Conservation (phyloP, 179 eudicot species). For the Nepenthes alata region DNA sequence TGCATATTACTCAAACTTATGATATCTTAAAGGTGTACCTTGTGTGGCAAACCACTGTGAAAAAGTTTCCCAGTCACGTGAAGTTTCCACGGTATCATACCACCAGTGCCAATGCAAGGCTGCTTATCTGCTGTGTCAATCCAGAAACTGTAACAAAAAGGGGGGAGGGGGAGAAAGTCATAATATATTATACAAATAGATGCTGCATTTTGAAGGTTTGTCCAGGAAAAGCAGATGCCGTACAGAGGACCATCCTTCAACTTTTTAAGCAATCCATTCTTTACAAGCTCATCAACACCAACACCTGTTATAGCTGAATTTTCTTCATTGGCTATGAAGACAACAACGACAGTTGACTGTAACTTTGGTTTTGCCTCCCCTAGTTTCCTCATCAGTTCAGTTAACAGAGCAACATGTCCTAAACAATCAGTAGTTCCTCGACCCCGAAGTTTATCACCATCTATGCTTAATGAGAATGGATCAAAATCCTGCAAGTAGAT, state of each 20-base stretch:
- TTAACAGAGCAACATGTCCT: conserved; percentile 89
- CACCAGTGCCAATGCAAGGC: conserved; percentile 98
- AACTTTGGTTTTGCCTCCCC: conserved; percentile 73
- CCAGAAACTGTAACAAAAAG: conserved; percentile 53
- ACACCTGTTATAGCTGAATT: conserved; percentile 86
- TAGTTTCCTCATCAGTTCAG: conserved; percentile 79
- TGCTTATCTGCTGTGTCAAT: conserved; percentile 99
- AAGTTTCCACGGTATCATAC: conserved; percentile 82
- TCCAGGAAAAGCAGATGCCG: conserved; percentile 16
- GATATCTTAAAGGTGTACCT: conserved; percentile 32
- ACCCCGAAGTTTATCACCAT: conserved; percentile 85
- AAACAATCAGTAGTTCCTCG: conserved; percentile 98
- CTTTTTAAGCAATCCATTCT: conserved; percentile 70
- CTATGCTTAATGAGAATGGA: conserved; percentile 82
- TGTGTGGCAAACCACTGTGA: conserved; percentile 92
- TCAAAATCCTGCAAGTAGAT: conserved; percentile 62
- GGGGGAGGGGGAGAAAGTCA: background rate
- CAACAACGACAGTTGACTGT: conserved; percentile 88
- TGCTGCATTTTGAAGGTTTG: background rate
- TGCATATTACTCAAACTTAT: too few relatives aligned
- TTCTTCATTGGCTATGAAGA: conserved; percentile 94
- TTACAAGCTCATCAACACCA: conserved; percentile 87
- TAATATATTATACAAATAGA: background rate
- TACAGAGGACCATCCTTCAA: conserved; percentile 90
- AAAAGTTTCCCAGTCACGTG: conserved; percentile 77